Evolutionary conservation across 768 basidiomycete genomes (phyloP), one percentile per base, ranked within the genome.

Genomic region (Suillus paluster): DNA sequence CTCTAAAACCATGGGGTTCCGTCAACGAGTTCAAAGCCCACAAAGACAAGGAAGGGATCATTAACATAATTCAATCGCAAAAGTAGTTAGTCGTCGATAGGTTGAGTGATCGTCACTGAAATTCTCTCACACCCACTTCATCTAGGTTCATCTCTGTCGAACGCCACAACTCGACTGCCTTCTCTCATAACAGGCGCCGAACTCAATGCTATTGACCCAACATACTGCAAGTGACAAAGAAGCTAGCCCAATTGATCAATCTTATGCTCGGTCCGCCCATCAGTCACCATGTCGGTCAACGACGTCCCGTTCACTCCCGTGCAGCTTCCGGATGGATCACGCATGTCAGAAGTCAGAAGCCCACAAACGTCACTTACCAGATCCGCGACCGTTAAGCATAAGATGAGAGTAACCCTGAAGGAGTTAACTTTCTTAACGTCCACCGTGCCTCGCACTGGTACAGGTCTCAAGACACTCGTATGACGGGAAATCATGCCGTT

Each of bases 371-470:
- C 55, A 50, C 55, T 59, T 57, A 21, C 41, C 50, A 64, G 67
- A 73, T 73, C 65, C 68, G 34, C 68, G 23, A 65, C 36, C 8
- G 41, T 61, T 56, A 56, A 61, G 64, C 53, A 67, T 63, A 62
- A 59, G 39, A 71, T 75, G 65, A 66, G 61, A 60, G 48, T 66
- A 75, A 58, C 72, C 72, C 73, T 71, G 71, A 73, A 70, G 72
- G 66, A 75, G 73, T 66, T 73, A 74, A 67, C 69, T 58, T 21
- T 46, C 12, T 36, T 61, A 70, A 70, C 48, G 62, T 68, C 50
- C 72, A 55, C 58, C 42, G 45, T 27, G 38, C 45, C 60, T 72
- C 61, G 64, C 68, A 61, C 55, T 65, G 19, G 41, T 39, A n/a
- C 48, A 36, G 27, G 30, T 57, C 3, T 45, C 39, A 23, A 48